These are phyloP conservation scores for Pelagomonas calceolata DNA, from an alignment of 108 stramenopile genomes.

Conservation along the genomic window DNA sequence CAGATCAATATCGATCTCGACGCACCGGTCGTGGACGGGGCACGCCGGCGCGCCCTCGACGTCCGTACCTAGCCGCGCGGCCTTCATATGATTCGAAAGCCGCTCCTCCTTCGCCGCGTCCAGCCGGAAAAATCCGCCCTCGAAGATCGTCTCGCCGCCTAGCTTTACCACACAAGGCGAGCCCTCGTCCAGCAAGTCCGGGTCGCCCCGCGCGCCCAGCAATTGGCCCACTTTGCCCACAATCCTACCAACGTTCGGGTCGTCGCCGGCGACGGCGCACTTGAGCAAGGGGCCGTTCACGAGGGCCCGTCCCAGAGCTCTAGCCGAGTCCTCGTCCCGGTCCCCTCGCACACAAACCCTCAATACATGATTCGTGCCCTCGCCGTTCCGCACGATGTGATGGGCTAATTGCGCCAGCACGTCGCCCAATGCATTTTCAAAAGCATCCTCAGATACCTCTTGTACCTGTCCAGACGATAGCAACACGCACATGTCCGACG, in stretches of 20 bases:
- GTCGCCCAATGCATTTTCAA: constrained; percentile 58
- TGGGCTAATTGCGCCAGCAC: constrained; percentile 67
- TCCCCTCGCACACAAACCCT: constrained; percentile 67
- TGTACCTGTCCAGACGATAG: constrained; percentile 62
- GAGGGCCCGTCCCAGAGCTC: constrained; percentile 71
- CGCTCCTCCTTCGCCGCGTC: constrained; percentile 77
- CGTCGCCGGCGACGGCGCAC: constrained; percentile 88
- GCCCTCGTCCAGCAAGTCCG: constrained; percentile 6
- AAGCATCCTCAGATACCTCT: constrained; percentile 37
- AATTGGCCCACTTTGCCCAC: constrained; percentile 83
- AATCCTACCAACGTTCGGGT: constrained; percentile 97
- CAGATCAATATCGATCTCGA: constrained; percentile 73
- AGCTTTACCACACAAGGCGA: constrained; percentile 40
- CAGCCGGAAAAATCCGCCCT: constrained; percentile 75
- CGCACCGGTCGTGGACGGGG: constrained; percentile 77
- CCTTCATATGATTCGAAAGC: constrained; percentile 73
- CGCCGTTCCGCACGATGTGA: constrained; percentile 95
- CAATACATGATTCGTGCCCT: constrained; percentile 95
- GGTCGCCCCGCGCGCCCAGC: constrained; percentile 43
- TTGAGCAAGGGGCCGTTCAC: constrained; percentile 90
- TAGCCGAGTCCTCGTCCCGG: constrained; percentile 63
- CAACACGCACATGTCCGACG: constrained; percentile 77
- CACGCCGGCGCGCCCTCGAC: constrained; percentile 14
- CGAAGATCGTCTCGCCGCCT: constrained; percentile 76
- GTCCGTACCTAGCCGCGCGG: constrained; percentile 59